Conservation (phyloP, 495 filamentous ascomycete genomes). For the Cudoniella acicularis region DNA sequence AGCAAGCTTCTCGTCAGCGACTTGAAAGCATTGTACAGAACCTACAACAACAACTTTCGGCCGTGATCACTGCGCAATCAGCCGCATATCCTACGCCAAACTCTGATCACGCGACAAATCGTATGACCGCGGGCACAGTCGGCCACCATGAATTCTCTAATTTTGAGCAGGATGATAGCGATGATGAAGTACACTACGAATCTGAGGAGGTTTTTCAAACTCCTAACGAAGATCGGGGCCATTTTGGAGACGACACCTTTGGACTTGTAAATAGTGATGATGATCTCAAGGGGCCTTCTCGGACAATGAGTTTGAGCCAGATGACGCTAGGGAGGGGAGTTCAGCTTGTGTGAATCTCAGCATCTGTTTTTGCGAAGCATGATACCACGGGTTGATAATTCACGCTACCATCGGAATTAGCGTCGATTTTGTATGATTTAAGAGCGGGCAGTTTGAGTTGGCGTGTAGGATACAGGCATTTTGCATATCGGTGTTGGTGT, state of each 20-base stretch:
- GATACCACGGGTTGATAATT: constrained; percentile 7
- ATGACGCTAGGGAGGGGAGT: constrained; percentile 33
- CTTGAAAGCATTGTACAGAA: constrained; percentile 49
- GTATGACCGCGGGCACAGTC: constrained; percentile 22
- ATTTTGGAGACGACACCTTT: constrained; percentile 39
- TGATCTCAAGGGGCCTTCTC: constrained; percentile 36
- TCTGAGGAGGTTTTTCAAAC: constrained; percentile 41
- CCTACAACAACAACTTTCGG: constrained; percentile 38
- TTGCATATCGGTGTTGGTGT: neutral
- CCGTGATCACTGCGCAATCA: constrained; percentile 17
- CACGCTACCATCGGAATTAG: constrained; percentile 1
- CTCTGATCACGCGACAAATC: constrained; percentile 13
- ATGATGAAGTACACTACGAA: constrained; percentile 19
- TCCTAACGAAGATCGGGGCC: constrained; percentile 34
- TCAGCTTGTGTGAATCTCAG: constrained; percentile 6
- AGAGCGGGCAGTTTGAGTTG: neutral
- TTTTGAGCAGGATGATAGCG: constrained; percentile 22
- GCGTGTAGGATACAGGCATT: neutral
- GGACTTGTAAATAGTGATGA: constrained; percentile 37
- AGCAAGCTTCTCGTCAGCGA: constrained; percentile 43
- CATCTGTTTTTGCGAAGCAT: neutral
- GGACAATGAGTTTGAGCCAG: constrained; percentile 48
- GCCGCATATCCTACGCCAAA: constrained; percentile 31
- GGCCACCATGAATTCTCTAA: constrained; percentile 9
- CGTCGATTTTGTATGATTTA: constrained; percentile 5